Conservation (phyloP, 2,329 filamentous ascomycete species). For the Fusarium piperis region DNA sequence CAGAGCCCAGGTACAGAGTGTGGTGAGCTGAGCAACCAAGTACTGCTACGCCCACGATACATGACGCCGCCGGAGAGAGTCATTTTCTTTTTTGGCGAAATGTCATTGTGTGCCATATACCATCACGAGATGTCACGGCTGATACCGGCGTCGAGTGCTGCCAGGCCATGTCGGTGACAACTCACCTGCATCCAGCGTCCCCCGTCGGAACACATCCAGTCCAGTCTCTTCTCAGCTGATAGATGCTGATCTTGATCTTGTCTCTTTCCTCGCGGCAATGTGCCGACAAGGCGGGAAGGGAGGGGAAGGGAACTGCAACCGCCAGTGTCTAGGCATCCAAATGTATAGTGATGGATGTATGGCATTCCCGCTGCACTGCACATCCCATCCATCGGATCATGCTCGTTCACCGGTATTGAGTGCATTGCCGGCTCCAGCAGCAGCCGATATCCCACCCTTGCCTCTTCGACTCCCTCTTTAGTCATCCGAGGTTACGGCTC, state of each 20-base stretch:
- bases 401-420: conserved; percentile 7
- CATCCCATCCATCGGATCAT: background rate
- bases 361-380: background rate
- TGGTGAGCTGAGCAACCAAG: conserved; percentile 3
- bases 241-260: conserved; percentile 8
- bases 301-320: background rate
- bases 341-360: background rate
- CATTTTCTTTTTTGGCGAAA: background rate
- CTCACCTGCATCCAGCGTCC: conserved; percentile 28
- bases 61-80: background rate
- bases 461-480: background rate
- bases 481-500: background rate
- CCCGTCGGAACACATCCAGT: background rate
- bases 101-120: conserved; percentile 18
- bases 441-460: background rate
- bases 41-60: conserved; percentile 17
- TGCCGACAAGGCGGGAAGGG: background rate
- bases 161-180: conserved; percentile 30
- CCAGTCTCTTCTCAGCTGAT: conserved; percentile 27
- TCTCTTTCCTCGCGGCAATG: conserved; percentile 15
- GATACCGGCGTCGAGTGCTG: conserved; percentile 6
- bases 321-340: background rate
- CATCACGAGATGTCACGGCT: conserved; percentile 28
- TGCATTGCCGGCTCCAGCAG: conserved; percentile 4
- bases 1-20: background rate